A percentile compares a stretch with the other conserved stretches of the same genome.
These are phyloP conservation scores for Nidularia sp. DNA, from an alignment of 768 basidiomycete species.

Conservation along the genomic window DNA sequence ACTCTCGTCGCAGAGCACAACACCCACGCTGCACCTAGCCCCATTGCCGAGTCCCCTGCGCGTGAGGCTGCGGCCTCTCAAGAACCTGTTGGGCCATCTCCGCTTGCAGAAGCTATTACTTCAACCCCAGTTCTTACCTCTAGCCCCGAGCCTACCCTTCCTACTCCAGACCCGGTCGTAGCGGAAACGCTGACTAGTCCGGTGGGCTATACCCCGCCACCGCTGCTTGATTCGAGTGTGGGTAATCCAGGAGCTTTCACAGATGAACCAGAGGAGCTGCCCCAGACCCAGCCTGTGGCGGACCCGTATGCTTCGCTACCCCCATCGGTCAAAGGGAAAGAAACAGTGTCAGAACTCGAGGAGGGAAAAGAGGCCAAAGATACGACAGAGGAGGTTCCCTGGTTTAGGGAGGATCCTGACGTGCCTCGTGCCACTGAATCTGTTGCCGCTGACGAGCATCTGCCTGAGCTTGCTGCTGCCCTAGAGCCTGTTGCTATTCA, in stretches of 20 bases:
- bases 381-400: no score
- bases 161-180: no score
- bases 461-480: neutral
- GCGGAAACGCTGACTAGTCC: constrained; percentile 17
- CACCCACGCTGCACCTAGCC: constrained; percentile 40
- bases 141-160: constrained; percentile 3
- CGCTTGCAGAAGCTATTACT: constrained; percentile 28
- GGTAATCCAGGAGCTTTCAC: constrained; percentile 50
- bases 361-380: neutral
- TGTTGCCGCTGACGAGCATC: neutral
- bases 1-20: constrained; percentile 15
- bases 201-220: constrained; percentile 32
- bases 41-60: constrained; percentile 67
- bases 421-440: neutral
- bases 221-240: constrained; percentile 29
- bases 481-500: neutral
- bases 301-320: constrained; percentile 21
- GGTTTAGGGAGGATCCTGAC: neutral
- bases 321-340: constrained; percentile 3
- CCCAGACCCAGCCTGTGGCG: constrained; percentile 19
- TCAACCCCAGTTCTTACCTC: constrained; percentile 2
- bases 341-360: no score
- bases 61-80: constrained; percentile 44
- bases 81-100: constrained; percentile 32
- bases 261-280: constrained; percentile 43